A percentile compares a stretch with the other conserved stretches of the same genome.
Conservation (phyloP, 2,329 filamentous ascomycete genomes). For the Fusarium verrucosum region DNA sequence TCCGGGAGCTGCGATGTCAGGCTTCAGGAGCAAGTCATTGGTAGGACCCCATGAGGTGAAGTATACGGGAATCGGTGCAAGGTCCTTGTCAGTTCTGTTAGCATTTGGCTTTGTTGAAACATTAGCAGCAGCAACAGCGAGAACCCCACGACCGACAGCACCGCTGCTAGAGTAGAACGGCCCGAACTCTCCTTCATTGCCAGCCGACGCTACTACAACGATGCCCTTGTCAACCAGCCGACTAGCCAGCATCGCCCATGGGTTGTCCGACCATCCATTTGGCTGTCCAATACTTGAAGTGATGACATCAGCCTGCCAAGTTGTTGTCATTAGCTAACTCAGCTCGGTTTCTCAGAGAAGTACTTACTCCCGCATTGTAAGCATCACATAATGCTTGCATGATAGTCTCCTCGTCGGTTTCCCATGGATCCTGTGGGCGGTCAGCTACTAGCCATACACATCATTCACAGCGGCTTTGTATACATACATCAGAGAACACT, state of each 20-base stretch:
- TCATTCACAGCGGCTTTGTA: neutral
- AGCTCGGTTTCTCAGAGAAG: neutral
- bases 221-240: slow-evolving; percentile 57
- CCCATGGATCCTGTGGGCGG: slow-evolving; percentile 38
- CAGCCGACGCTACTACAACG: slow-evolving; percentile 60
- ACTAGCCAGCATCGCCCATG: slow-evolving; percentile 54
- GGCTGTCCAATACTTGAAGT: slow-evolving; percentile 53
- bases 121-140: slow-evolving; percentile 52
- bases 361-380: slow-evolving; percentile 47
- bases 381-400: slow-evolving; percentile 51
- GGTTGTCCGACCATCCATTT: slow-evolving; percentile 53
- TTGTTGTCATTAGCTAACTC: neutral
- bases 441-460: neutral
- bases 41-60: slow-evolving; percentile 64
- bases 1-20: slow-evolving; percentile 61
- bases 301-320: slow-evolving; percentile 54
- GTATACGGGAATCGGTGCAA: slow-evolving; percentile 51
- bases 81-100: slow-evolving; percentile 41
- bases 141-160: slow-evolving; percentile 47
- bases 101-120: slow-evolving; percentile 55
- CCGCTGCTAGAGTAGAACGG: slow-evolving; percentile 56
- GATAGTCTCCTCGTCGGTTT: slow-evolving; percentile 49
- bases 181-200: slow-evolving; percentile 60
- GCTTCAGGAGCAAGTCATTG: slow-evolving; percentile 61
- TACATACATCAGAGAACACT: slow-evolving; percentile 51